Evolutionary conservation across 352 stramenopile genomes (phyloP).

Genomic region (Globisporangium canariense): DNA sequence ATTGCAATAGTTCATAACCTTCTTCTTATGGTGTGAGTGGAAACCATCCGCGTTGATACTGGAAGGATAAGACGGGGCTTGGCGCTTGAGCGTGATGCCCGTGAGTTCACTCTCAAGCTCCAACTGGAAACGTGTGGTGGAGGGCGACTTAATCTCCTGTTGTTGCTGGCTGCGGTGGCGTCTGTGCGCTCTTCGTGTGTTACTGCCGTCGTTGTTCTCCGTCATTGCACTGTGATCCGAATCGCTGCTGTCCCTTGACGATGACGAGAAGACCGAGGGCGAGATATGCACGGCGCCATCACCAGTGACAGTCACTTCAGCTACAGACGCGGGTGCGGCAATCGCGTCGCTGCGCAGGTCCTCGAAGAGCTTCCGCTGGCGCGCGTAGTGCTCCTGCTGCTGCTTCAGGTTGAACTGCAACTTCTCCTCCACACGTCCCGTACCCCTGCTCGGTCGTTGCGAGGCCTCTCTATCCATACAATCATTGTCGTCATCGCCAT

Average conservation of each 20-base stretch:
- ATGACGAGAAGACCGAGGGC: constrained; percentile 21
- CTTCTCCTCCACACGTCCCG: constrained; percentile 40
- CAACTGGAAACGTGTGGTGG: background rate
- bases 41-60: too few species aligned
- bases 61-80: background rate
- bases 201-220: constrained; percentile 1
- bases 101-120: constrained; percentile 12
- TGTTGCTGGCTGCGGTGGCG: background rate
- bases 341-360: constrained; percentile 32
- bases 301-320: background rate
- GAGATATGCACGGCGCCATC: background rate
- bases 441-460: constrained; percentile 16
- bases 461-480: constrained; percentile 10
- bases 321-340: background rate
- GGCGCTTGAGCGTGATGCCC: constrained; percentile 9
- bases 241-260: constrained; percentile 17
- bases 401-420: constrained; percentile 53
- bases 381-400: constrained; percentile 59
- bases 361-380: constrained; percentile 56
- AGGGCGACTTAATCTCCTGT: background rate
- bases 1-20: constrained; percentile 1
- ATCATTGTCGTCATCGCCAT: constrained; percentile 11
- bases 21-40: background rate
- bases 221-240: background rate
- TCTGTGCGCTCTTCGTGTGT: background rate